Evolutionary conservation across 1,284 basidiomycete genomes (phyloP).

Genomic region (Gomphus bonarii): DNA sequence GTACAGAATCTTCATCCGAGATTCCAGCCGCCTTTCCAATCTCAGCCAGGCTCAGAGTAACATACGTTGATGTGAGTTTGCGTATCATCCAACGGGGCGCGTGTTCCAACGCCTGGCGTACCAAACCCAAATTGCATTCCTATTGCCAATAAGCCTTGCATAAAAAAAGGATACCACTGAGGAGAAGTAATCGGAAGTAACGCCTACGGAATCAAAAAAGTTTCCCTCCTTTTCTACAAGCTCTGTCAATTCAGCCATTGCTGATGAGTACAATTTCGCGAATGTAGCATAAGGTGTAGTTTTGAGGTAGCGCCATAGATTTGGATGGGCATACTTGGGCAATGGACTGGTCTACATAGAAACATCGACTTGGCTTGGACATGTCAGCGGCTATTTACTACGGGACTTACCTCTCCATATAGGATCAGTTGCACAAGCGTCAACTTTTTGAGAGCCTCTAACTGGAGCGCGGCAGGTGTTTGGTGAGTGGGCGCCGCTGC

Average conservation of each 20-base stretch:
- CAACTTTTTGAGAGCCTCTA: constrained; percentile 81
- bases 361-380: not conserved
- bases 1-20: constrained; percentile 42
- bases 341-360: constrained; percentile 35
- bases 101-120: constrained; percentile 51
- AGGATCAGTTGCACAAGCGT: constrained; percentile 65
- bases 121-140: constrained; percentile 66
- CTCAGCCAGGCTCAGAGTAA: constrained; percentile 60
- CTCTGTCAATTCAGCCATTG: constrained; percentile 30
- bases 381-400: not conserved
- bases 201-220: constrained; percentile 38
- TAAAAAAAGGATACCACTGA: not conserved
- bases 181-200: not conserved
- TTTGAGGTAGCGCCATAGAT: constrained; percentile 50
- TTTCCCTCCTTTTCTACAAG: constrained; percentile 43
- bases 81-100: constrained; percentile 67
- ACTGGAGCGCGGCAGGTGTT: constrained; percentile 57
- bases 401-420: constrained; percentile 47
- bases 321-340: constrained; percentile 58
- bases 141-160: constrained; percentile 18
- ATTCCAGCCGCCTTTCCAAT: constrained; percentile 55
- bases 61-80: constrained; percentile 69
- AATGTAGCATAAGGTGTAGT: constrained; percentile 50
- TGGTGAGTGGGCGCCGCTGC: constrained; percentile 56
- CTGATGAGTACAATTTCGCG: constrained; percentile 50